These are phyloP conservation scores for Botryosphaeria agaves DNA, from an alignment of 2,329 filamentous ascomycete species.

Conservation along the genomic window DNA sequence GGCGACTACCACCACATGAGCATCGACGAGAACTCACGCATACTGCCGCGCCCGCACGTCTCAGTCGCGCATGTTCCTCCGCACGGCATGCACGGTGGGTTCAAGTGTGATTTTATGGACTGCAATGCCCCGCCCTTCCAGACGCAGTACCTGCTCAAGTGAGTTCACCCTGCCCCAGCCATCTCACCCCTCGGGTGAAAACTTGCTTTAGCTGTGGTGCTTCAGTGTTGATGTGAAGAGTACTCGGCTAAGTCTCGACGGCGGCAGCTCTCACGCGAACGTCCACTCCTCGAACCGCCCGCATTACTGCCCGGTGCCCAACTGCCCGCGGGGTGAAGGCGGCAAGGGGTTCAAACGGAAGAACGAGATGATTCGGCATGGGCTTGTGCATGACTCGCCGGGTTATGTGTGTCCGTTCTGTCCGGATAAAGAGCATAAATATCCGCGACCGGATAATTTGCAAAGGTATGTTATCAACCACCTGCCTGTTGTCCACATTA, in stretches of 20 bases:
- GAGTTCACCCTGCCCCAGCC: conserved; percentile 11
- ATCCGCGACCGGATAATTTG: conserved; percentile 87
- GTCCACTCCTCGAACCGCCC: conserved; percentile 46
- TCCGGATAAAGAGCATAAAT: conserved; percentile 81
- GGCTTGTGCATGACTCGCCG: conserved; percentile 82
- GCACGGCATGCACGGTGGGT: conserved; percentile 22
- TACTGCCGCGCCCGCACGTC: conserved; percentile 19
- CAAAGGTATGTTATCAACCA: conserved; percentile 48
- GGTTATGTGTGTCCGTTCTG: conserved; percentile 96
- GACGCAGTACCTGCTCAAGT: conserved; percentile 61
- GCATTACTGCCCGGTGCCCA: conserved; percentile 43
- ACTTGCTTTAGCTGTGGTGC: not conserved
- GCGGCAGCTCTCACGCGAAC: conserved; percentile 48
- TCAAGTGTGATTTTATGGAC: conserved; percentile 41
- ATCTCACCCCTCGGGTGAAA: not conserved
- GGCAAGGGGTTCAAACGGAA: conserved; percentile 52
- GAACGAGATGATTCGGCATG: conserved; percentile 57
- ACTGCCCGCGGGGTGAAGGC: conserved; percentile 40
- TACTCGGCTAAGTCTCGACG: not conserved
- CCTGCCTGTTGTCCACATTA: not conserved
- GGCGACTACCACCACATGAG: no score
- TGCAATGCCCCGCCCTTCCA: conserved; percentile 61
- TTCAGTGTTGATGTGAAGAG: not conserved
- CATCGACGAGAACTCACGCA: conserved; percentile 12
- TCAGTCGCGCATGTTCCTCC: conserved; percentile 4